Percentiles rank a stretch among this genome's conserved stretches.
Conservation (phyloP, 331 rosid genomes). For the Saraca asoca region DNA sequence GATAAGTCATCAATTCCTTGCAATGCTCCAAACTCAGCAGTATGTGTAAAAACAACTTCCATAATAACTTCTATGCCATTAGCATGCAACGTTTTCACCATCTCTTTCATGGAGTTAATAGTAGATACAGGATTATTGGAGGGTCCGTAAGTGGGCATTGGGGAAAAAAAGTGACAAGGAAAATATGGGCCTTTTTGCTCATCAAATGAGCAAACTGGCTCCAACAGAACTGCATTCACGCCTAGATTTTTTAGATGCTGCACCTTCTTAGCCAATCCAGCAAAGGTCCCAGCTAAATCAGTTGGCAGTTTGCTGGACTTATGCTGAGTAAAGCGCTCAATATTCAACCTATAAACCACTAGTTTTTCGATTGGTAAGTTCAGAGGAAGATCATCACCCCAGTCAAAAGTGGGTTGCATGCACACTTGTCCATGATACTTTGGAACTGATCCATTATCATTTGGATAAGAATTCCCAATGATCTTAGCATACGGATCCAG, state of each 20-base stretch:
- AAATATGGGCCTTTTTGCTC: conserved; percentile 80
- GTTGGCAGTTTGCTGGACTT: conserved; percentile 63
- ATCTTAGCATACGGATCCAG: conserved; percentile 88
- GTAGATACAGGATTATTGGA: conserved; percentile 62
- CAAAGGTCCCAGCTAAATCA: conserved; percentile 73
- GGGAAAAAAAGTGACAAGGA: conserved; percentile 82
- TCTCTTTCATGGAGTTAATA: conserved; percentile 71
- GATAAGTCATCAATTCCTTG: conserved; percentile 71
- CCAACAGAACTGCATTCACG: conserved; percentile 74
- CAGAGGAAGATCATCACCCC: conserved; percentile 58
- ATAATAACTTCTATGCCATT: conserved; percentile 79
- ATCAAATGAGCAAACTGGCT: conserved; percentile 77
- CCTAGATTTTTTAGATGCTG: conserved; percentile 75
- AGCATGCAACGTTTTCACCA: conserved; percentile 81
- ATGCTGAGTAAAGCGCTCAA: conserved; percentile 61
- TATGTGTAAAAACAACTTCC: conserved; percentile 88
- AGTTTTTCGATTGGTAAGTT: conserved; percentile 64
- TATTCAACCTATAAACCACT: conserved; percentile 72
- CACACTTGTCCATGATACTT: conserved; percentile 62
- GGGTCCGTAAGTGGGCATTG: conserved; percentile 58
- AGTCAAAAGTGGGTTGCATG: conserved; percentile 70
- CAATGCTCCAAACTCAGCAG: conserved; percentile 60
- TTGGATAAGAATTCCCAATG: conserved; percentile 45
- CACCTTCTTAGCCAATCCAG: conserved; percentile 74
- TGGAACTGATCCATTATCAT: conserved; percentile 35